Conservation (phyloP, 768 basidiomycete genomes). For the Boletellus emodensis region DNA sequence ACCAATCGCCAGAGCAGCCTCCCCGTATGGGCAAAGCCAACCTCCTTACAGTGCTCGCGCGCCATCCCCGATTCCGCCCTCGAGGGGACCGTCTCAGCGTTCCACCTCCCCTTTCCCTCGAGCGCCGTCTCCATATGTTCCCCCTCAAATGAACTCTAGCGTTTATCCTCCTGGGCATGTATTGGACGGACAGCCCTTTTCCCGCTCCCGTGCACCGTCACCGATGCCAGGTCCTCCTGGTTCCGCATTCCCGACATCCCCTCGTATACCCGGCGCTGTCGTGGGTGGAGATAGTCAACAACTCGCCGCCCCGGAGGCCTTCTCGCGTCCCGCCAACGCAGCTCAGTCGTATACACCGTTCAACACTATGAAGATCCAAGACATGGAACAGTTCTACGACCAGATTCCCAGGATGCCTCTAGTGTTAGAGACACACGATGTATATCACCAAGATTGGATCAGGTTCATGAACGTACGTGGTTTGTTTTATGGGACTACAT, state of each 20-base stretch:
- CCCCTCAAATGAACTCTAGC: constrained; percentile 19
- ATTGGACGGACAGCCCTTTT: constrained; percentile 51
- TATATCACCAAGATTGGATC: constrained; percentile 75
- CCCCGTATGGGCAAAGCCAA: constrained; percentile 27
- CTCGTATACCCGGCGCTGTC: constrained; percentile 22
- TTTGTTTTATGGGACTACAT: neutral
- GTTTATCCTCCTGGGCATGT: constrained; percentile 58
- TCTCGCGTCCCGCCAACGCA: constrained; percentile 67
- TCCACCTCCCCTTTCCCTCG: constrained; percentile 31
- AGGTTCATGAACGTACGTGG: constrained; percentile 70
- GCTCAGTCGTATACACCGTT: constrained; percentile 67
- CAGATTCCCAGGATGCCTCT: constrained; percentile 68
- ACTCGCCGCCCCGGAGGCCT: constrained; percentile 64
- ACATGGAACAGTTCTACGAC: constrained; percentile 72
- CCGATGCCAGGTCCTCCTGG: constrained; percentile 47
- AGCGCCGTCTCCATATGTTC: constrained; percentile 28
- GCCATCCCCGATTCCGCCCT: constrained; percentile 29
- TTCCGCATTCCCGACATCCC: constrained; percentile 25
- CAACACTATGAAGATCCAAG: constrained; percentile 63
- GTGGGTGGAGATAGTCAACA: constrained; percentile 34
- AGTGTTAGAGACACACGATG: constrained; percentile 71
- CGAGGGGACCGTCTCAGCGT: constrained; percentile 16
- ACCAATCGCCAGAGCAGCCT: constrained; percentile 38
- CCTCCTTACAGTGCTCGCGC: constrained; percentile 26
- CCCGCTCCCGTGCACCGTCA: constrained; percentile 44